A percentile compares a stretch with the other conserved stretches of the same genome.
These are phyloP conservation scores for Cymodocea nodosa DNA, from an alignment of 116 monocot species.

Conservation along the genomic window DNA sequence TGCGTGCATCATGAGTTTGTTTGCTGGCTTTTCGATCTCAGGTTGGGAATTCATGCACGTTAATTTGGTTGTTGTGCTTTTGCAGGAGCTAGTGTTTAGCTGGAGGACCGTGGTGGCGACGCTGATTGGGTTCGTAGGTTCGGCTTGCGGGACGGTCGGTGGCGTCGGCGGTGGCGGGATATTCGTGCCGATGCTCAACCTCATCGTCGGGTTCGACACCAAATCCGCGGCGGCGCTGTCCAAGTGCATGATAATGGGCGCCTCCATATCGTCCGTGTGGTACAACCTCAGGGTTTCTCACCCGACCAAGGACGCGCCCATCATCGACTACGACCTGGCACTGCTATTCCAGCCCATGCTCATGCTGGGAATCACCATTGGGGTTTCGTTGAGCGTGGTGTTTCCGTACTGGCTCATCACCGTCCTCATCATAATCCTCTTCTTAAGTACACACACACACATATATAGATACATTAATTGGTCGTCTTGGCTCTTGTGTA, in stretches of 20 bases:
- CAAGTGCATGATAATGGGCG: constrained; percentile 99
- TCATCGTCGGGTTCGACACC: constrained; percentile 89
- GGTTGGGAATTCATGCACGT: background rate
- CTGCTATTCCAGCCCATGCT: constrained; percentile 99
- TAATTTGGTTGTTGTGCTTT: background rate
- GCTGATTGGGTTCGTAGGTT: constrained; percentile 73
- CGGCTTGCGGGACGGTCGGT: constrained; percentile 84
- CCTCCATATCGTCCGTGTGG: constrained; percentile 83
- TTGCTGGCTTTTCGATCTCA: background rate
- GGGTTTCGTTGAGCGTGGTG: constrained; percentile 76
- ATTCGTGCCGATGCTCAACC: constrained; percentile 88
- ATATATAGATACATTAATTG: too few relatives aligned
- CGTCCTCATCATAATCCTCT: constrained; percentile 85
- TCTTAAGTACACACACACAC: constrained; percentile 51
- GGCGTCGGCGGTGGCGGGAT: constrained; percentile 93
- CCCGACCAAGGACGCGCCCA: constrained; percentile 73
- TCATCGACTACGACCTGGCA: constrained; percentile 91
- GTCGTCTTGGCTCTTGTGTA: background rate
- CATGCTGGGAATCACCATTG: constrained; percentile 95
- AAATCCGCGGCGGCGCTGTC: constrained; percentile 97
- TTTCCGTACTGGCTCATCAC: constrained; percentile 99
- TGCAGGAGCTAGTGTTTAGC: constrained; percentile 49
- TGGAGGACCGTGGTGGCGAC: constrained; percentile 58
- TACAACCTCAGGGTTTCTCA: constrained; percentile 81
- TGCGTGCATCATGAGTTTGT: background rate